These are phyloP conservation scores for Allium fistulosum DNA, from an alignment of 106 monocot species.

Conservation along the genomic window DNA sequence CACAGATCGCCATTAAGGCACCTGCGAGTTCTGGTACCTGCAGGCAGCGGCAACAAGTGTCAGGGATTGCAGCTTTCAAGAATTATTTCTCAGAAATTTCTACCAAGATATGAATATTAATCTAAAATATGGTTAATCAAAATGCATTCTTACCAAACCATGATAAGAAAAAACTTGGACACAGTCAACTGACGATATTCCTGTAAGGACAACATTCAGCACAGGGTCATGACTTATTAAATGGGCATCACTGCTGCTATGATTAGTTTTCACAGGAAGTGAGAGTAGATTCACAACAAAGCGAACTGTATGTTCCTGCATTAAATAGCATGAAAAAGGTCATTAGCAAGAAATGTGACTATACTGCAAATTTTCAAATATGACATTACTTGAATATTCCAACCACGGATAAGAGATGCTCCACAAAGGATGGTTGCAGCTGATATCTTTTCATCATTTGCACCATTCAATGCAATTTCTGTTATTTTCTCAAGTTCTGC, in stretches of 20 bases:
- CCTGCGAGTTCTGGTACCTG: constrained; percentile 98
- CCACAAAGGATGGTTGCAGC: constrained; percentile 89
- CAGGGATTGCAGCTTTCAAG: neutral
- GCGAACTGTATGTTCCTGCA: constrained; percentile 76
- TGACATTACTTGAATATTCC: constrained; percentile 83
- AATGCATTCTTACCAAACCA: constrained; percentile 65
- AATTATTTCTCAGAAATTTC: neutral
- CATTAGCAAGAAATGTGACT: neutral
- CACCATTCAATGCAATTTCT: constrained; percentile 74
- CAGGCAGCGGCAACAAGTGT: too few species aligned
- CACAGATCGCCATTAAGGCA: constrained; percentile 90
- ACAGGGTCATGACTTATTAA: constrained; percentile 76
- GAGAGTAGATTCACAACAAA: constrained; percentile 88
- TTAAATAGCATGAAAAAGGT: neutral
- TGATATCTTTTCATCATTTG: constrained; percentile 71
- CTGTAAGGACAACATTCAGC: constrained; percentile 70
- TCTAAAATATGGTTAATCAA: neutral
- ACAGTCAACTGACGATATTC: constrained; percentile 94
- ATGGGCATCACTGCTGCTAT: constrained; percentile 70
- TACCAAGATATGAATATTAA: neutral
- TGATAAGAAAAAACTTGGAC: constrained; percentile 90
- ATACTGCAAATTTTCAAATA: neutral
- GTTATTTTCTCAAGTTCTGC: constrained; percentile 86
- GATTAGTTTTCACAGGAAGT: constrained; percentile 61
- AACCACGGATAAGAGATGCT: constrained; percentile 83